Percentiles rank a stretch among this genome's conserved stretches.
These are phyloP conservation scores for Candida manassasensis DNA, from an alignment of 805 yeast species.

Conservation along the genomic window DNA sequence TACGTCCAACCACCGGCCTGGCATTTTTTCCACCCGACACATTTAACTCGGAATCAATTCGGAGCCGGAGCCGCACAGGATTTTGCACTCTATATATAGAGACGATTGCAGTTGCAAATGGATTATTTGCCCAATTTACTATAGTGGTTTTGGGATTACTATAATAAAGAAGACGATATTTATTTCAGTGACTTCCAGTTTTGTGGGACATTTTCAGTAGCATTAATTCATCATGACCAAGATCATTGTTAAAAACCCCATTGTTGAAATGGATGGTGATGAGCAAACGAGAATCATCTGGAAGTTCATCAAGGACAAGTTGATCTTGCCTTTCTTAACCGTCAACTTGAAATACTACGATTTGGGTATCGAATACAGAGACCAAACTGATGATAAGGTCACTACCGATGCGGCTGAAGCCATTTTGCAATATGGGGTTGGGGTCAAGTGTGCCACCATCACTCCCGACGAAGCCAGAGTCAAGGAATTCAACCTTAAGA, in stretches of 20 bases:
- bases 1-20: too few relatives aligned
- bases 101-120: background rate
- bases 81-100: too few relatives aligned
- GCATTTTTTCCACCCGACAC: too few relatives aligned
- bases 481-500: constrained; percentile 81
- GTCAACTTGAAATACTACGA: constrained; percentile 90
- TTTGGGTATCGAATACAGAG: constrained; percentile 81
- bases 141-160: too few relatives aligned
- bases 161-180: too few relatives aligned
- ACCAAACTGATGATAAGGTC: constrained; percentile 81
- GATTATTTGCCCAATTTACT: too few relatives aligned
- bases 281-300: constrained; percentile 97
- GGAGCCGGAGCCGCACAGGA: too few relatives aligned
- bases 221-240: constrained; percentile 35
- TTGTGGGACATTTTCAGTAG: too few relatives aligned
- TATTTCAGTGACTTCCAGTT: too few relatives aligned
- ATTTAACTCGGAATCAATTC: too few relatives aligned
- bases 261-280: constrained; percentile 97
- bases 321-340: constrained; percentile 80
- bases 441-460: constrained; percentile 95
- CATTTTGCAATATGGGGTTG: constrained; percentile 82
- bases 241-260: constrained; percentile 78
- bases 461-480: constrained; percentile 98
- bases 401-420: constrained; percentile 90
- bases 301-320: constrained; percentile 81